Evolutionary conservation across 768 basidiomycete species (phyloP).

Genomic region (Saitozyma sp.): DNA sequence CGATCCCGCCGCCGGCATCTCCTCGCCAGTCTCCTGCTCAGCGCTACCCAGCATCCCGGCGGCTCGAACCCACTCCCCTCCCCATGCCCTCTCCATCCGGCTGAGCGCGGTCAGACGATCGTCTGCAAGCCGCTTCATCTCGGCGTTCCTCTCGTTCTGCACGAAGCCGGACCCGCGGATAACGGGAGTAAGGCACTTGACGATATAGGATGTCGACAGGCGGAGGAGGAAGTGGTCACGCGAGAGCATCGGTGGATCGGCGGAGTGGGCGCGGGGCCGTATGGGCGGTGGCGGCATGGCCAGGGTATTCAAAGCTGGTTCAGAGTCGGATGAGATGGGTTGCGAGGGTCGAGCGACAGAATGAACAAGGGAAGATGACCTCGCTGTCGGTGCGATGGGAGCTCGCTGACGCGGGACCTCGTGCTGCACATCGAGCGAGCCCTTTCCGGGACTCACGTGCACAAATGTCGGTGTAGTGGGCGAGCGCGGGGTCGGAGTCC

Average conservation of each 20-base stretch:
- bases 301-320: neutral
- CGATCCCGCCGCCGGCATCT: conserved; percentile 15
- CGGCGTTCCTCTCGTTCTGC: conserved; percentile 24
- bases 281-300: conserved; percentile 1
- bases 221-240: conserved; percentile 42
- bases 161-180: conserved; percentile 22
- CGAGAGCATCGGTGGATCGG: conserved; percentile 15
- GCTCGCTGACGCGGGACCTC: neutral
- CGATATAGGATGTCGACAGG: conserved; percentile 36
- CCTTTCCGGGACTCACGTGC: neutral
- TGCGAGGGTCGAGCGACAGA: neutral
- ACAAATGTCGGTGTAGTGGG: neutral
- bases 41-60: conserved; percentile 12
- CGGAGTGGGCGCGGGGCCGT: neutral
- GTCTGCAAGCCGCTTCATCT: conserved; percentile 58
- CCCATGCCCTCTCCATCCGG: conserved; percentile 75
- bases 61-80: conserved; percentile 59
- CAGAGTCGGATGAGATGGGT: neutral
- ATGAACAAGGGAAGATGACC: neutral
- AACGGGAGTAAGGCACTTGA: conserved; percentile 36
- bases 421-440: neutral
- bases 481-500: neutral
- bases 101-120: conserved; percentile 62
- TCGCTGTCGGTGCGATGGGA: neutral
- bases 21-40: conserved; percentile 17